phyloP scores from a whole-genome alignment of 108 stramenopile species.

The Bacterosira constricta region DNA sequence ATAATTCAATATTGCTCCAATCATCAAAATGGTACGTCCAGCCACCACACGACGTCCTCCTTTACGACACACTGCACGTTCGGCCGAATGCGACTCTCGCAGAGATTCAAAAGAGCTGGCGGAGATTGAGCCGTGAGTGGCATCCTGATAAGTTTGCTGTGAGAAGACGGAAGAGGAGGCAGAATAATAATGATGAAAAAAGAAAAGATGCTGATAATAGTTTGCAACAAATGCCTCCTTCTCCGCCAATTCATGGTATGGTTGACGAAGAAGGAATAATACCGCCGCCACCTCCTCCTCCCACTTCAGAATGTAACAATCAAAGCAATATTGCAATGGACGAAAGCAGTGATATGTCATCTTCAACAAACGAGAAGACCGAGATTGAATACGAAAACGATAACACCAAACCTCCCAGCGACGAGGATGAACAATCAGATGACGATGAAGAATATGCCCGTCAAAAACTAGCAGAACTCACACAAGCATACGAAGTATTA shows the following conservation, averaged over 20 bases:
- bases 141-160: constrained; percentile 85
- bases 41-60: constrained; percentile 72
- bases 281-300: constrained; percentile 17
- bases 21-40: no score
- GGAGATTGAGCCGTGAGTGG: constrained; percentile 55
- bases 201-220: no score
- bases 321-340: no score
- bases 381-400: no score
- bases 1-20: no score
- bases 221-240: no score
- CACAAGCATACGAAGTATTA: constrained; percentile 74
- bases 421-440: neutral
- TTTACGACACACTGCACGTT: constrained; percentile 83
- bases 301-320: no score
- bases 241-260: no score
- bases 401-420: no score
- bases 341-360: no score
- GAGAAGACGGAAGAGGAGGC: neutral
- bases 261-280: neutral
- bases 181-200: no score
- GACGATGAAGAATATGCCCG: constrained; percentile 7
- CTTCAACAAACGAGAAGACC: no score
- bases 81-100: constrained; percentile 66
- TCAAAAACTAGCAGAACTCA: constrained; percentile 44
- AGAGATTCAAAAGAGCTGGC: constrained; percentile 77